Percentiles rank a stretch among this genome's conserved stretches.
Conservation (phyloP, 1,139 yeast species). For the Suhomyces coccinellae region DNA sequence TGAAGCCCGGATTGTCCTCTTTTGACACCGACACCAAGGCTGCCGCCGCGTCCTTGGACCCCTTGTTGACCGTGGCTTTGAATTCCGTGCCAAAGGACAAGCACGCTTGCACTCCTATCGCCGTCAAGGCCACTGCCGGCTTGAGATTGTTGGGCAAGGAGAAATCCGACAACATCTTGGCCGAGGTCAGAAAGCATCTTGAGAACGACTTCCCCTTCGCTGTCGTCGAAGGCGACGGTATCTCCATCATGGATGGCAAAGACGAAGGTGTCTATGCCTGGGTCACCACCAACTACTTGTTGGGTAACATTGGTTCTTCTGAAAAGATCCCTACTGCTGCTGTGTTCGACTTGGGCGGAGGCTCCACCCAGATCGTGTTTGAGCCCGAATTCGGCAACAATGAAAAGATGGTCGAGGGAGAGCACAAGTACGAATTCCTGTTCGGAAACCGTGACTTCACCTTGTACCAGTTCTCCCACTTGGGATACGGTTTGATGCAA, state of each 20-base stretch:
- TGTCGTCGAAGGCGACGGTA: constrained; percentile 77
- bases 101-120: constrained; percentile 84
- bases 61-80: constrained; percentile 72
- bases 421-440: constrained; percentile 75
- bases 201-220: constrained; percentile 86
- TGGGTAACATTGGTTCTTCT: constrained; percentile 85
- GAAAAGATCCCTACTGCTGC: constrained; percentile 85
- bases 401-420: constrained; percentile 75
- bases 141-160: constrained; percentile 80
- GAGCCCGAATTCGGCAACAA: constrained; percentile 73
- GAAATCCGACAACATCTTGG: constrained; percentile 67
- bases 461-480: constrained; percentile 92
- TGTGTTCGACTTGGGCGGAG: constrained; percentile 97
- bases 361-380: constrained; percentile 96
- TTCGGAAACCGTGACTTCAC: constrained; percentile 81
- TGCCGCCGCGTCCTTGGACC: constrained; percentile 87
- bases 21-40: constrained; percentile 77
- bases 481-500: constrained; percentile 94
- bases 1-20: constrained; percentile 88
- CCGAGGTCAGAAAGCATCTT: constrained; percentile 72
- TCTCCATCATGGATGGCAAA: constrained; percentile 90
- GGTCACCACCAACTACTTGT: constrained; percentile 91
- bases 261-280: constrained; percentile 99
- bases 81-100: constrained; percentile 69
- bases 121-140: constrained; percentile 98